phyloP scores from a whole-genome alignment of 1,284 basidiomycete genomes.

The Bondarzewia mesenterica region DNA sequence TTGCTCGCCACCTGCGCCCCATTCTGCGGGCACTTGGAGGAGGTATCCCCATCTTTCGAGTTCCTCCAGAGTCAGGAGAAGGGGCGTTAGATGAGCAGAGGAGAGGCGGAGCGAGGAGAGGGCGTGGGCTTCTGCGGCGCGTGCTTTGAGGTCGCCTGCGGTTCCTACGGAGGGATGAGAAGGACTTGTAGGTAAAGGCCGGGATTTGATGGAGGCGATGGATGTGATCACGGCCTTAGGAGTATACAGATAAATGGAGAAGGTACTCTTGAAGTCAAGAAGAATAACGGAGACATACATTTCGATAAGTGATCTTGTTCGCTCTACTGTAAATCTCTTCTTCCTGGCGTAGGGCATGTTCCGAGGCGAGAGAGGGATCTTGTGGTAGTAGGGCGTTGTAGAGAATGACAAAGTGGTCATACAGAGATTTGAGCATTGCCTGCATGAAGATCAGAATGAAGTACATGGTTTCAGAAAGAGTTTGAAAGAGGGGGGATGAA shows the following conservation, averaged over 20 bases:
- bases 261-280: not conserved
- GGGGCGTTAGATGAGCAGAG: constrained; percentile 41
- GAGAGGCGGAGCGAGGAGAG: constrained; percentile 53
- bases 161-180: constrained; percentile 79
- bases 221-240: constrained; percentile 65
- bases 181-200: constrained; percentile 51
- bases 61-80: constrained; percentile 50
- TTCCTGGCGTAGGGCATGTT: constrained; percentile 74
- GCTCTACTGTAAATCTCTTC: constrained; percentile 66
- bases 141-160: constrained; percentile 53
- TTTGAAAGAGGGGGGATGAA: constrained; percentile 6
- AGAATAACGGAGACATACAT: constrained; percentile 35
- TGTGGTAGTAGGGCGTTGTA: constrained; percentile 45
- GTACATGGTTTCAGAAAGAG: not conserved
- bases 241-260: constrained; percentile 6
- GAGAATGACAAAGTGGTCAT: constrained; percentile 60
- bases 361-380: constrained; percentile 53
- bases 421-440: constrained; percentile 66
- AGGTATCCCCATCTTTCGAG: constrained; percentile 69
- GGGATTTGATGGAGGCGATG: constrained; percentile 65
- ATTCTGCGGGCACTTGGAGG: constrained; percentile 47
- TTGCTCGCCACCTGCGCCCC: constrained; percentile 47
- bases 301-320: constrained; percentile 71
- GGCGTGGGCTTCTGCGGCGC: constrained; percentile 30
- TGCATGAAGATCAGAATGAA: constrained; percentile 19